Evolutionary conservation across 495 filamentous ascomycete species (phyloP).

Genomic region (Pyrenopolyporus hunteri): DNA sequence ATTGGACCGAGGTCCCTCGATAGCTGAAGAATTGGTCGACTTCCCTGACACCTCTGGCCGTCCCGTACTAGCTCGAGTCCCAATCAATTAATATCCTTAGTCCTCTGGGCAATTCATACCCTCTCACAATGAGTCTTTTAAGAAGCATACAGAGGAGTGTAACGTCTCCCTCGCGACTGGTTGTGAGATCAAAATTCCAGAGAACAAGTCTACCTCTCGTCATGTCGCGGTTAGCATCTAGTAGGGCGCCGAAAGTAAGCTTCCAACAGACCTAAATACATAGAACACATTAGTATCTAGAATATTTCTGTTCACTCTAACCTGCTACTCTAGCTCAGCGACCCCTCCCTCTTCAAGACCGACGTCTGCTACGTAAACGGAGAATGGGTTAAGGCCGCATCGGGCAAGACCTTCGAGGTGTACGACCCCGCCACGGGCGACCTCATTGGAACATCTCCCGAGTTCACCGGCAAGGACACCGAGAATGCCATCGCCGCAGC

Average conservation of each 20-base stretch:
- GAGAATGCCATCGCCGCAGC: conserved; percentile 80
- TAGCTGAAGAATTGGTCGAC: conserved; percentile 1
- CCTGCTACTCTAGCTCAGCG: conserved; percentile 67
- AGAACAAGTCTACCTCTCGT: conserved; percentile 45
- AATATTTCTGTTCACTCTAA: neutral
- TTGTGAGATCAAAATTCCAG: conserved; percentile 45
- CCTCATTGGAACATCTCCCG: conserved; percentile 81
- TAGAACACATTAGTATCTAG: too few relatives aligned
- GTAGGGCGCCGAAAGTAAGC: conserved; percentile 52
- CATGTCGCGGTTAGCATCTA: conserved; percentile 49
- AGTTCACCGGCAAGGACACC: conserved; percentile 77
- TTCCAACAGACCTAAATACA: too few relatives aligned
- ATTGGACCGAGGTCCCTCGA: neutral
- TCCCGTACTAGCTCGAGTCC: neutral
- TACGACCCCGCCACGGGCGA: conserved; percentile 81
- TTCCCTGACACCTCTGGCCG: neutral
- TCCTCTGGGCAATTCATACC: neutral
- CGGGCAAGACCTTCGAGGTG: conserved; percentile 81
- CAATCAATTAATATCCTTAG: neutral
- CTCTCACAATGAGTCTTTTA: conserved; percentile 31
- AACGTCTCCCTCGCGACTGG: conserved; percentile 40
- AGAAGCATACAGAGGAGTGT: conserved; percentile 45
- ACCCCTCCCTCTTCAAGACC: conserved; percentile 78
- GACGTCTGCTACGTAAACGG: conserved; percentile 84
- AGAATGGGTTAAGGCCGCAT: conserved; percentile 77